A percentile compares a stretch with the other conserved stretches of the same genome.
Evolutionary conservation across 768 basidiomycete genomes (phyloP).

Genomic region (Tylopilus sp.): DNA sequence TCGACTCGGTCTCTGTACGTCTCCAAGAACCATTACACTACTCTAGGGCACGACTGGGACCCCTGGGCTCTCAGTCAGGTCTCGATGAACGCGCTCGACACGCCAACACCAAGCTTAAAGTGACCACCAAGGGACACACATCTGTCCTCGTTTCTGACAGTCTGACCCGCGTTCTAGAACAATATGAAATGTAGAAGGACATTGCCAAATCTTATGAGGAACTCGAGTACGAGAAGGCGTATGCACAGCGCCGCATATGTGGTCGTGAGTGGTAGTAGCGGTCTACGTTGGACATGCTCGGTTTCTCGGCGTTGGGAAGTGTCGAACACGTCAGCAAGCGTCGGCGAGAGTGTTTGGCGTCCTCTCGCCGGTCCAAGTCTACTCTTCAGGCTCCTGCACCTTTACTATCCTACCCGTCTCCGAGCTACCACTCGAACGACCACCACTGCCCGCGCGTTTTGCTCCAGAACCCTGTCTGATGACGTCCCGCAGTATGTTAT

Average conservation of each 20-base stretch:
- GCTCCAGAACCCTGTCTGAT: constrained; percentile 13
- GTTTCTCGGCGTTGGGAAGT: constrained; percentile 70
- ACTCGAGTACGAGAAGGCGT: constrained; percentile 48
- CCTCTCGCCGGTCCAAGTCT: constrained; percentile 15
- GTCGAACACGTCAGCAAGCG: constrained; percentile 41
- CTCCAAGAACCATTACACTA: constrained; percentile 48
- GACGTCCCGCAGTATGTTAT: constrained; percentile 9
- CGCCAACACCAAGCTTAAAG: constrained; percentile 24
- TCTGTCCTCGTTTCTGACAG: neutral
- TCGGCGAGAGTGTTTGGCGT: constrained; percentile 45
- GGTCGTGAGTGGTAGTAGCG: constrained; percentile 57
- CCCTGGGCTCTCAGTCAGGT: constrained; percentile 58
- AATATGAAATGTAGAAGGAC: constrained; percentile 58
- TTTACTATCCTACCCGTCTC: constrained; percentile 13
- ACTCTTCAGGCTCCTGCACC: constrained; percentile 5
- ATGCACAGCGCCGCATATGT: constrained; percentile 35
- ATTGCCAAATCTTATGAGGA: constrained; percentile 57
- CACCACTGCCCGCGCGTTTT: constrained; percentile 30
- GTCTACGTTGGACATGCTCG: constrained; percentile 53
- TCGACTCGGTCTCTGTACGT: no score
- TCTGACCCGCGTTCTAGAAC: constrained; percentile 40
- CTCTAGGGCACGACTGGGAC: constrained; percentile 38
- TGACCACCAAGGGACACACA: constrained; percentile 40
- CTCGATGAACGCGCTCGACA: constrained; percentile 44
- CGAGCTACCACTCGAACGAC: constrained; percentile 17